Base-by-base conservation (phyloP, 2,329 filamentous ascomycete genomes). In the Ophiostoma perfectum region DNA sequence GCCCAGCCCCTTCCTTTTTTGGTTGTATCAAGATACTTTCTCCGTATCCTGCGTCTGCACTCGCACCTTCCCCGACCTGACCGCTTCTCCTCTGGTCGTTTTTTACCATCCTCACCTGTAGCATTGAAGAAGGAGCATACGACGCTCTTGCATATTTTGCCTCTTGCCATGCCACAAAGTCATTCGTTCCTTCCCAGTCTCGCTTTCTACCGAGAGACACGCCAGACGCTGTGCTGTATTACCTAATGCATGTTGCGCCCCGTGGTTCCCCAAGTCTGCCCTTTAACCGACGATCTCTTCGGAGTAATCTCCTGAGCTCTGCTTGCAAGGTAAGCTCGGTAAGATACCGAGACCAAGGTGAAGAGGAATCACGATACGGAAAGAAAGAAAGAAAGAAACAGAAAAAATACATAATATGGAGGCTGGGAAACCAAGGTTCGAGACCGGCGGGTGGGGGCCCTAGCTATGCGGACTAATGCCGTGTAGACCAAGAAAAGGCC, bases 1-100 rank as follows among this genome's bases (percentile, higher is more conserved):
- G n/a, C 38, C 49, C 49, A 66, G 65, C 65, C 65, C 42, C 64
- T 66, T 58, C 36, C 64, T 66, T 66, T 66, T 66, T 49, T 49
- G 64, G 64, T 18, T 52, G 45, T 47, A 49, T 47, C 64, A 52
- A 39, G 44, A 41, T 41, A 36, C 12, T 8, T 63, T 27, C 27
- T 27, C 27, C 27, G 27, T 6, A 60, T 27, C 49, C n/a, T 60
- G 38, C 12, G 55, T 39, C 58, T 62, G 18, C 18, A 11, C 58
- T 18, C 58, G 58, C 14, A 39, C 58, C 38, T 41, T 62, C 58
- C 38, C 60, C 38, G 14, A 63, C 11, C 39, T 42, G 60, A 63
- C 60, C 39, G 60, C 39, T 42, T 42, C 39, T 18, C 36, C 12
- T 47, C 5, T 36, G 7, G 2, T 27, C 52, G 12, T 12, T 58